Conservation (phyloP, 768 basidiomycete species). For the Xerocomellus dryophilus region DNA sequence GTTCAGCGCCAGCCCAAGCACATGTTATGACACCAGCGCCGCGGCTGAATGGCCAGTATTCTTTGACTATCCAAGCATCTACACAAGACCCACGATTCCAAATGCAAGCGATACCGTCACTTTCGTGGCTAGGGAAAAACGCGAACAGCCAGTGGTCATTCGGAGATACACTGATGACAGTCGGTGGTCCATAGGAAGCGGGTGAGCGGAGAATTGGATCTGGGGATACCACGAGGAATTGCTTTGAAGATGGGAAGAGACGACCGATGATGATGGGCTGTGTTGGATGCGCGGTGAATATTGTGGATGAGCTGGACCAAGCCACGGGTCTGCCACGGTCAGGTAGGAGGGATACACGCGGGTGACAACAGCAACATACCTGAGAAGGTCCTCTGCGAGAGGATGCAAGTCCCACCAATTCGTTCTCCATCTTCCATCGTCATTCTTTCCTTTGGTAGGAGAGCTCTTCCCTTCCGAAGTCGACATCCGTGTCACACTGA, state of each 20-base stretch:
- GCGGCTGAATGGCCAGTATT: slow-evolving; percentile 51
- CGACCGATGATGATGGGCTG: slow-evolving; percentile 59
- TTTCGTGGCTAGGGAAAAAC: slow-evolving; percentile 60
- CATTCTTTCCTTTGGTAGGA: slow-evolving; percentile 55
- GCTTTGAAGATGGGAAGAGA: slow-evolving; percentile 67
- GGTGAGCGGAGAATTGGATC: slow-evolving; percentile 45
- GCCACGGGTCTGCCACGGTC: slow-evolving; percentile 52
- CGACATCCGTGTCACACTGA: slow-evolving; percentile 17
- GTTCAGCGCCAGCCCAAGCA: slow-evolving; percentile 55
- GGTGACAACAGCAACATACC: slow-evolving; percentile 36
- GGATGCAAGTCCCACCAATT: slow-evolving; percentile 77
- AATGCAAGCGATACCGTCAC: slow-evolving; percentile 60
- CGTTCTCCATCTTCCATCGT: slow-evolving; percentile 52
- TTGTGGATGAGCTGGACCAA: slow-evolving; percentile 68
- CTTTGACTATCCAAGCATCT: slow-evolving; percentile 59
- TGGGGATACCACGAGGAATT: slow-evolving; percentile 58
- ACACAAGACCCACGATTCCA: slow-evolving; percentile 60
- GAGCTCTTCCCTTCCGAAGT: slow-evolving; percentile 28
- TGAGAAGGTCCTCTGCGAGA: slow-evolving; percentile 52
- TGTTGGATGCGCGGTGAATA: slow-evolving; percentile 65
- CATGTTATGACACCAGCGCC: slow-evolving; percentile 59
- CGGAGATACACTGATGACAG: slow-evolving; percentile 57
- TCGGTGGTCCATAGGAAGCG: slow-evolving; percentile 56
- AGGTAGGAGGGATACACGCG: background rate
- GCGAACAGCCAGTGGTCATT: slow-evolving; percentile 67